Base-by-base conservation (phyloP, 345 rosid species). In the Eucalyptus camaldulensis region DNA sequence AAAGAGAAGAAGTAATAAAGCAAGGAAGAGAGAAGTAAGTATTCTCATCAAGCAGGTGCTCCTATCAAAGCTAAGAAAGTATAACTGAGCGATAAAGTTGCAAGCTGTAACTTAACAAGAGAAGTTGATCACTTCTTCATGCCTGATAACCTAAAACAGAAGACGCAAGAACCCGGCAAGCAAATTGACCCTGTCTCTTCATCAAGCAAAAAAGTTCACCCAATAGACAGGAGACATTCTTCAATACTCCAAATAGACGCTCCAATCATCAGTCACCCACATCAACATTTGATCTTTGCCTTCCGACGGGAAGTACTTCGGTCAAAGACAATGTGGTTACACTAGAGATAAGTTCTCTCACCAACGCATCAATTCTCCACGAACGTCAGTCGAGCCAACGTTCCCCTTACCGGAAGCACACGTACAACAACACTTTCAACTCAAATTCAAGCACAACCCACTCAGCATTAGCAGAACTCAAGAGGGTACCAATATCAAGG, bases 401-500 rank as follows among this genome's bases (percentile, higher is more conserved):
- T 54, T 51, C 67, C 12, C 29, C 27, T 86, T 7, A 33, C 65
- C 33, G 3, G 14, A 51, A 56, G 24, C 44, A 51, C 12, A 6
- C 47, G 9, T 40, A 76, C 29, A 10, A 10, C 85, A 40, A 76
- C 6, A 76, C 85, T 76, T 11, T 21, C 27, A 22, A 40, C 47
- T 76, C 85, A 11, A 76, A 76, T 49, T 76, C 31, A 5, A 65
- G 6, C 40, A 33, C 12, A 65, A 67, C 19, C 6, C 19, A 16
- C 54, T 17, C 85, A 17, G 16, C 25, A 40, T 17, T 10, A 19
- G 62, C 33, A 56, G 62, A 51, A 58, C 37, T 53, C 6, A 33
- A 31, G 45, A 86, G 45, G 16, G 80, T 56, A 98, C 99, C 99
- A 1, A 98, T 96, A 89, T 98, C 99, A 19, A 98, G 99, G 31